Conservation (phyloP, 768 basidiomycete species). For the Naganishia friedmannii region DNA sequence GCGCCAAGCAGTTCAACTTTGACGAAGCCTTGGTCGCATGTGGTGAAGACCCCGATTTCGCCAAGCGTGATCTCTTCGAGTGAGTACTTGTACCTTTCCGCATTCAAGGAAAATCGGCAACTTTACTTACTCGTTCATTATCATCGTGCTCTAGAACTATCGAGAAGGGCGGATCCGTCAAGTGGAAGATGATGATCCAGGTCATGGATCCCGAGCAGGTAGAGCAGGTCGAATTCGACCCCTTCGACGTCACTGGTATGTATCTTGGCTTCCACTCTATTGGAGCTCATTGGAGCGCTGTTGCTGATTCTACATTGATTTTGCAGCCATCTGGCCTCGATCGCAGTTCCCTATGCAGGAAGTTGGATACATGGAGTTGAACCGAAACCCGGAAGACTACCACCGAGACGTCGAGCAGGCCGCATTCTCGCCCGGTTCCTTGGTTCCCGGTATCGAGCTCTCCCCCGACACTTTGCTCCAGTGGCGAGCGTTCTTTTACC, state of each 20-base stretch:
- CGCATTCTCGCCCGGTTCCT: slow-evolving; percentile 44
- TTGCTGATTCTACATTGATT: not conserved
- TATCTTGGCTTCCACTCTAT: slow-evolving; percentile 20
- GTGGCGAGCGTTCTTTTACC: slow-evolving; percentile 49
- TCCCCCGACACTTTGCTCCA: slow-evolving; percentile 47
- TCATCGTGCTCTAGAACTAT: slow-evolving; percentile 31
- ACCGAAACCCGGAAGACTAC: slow-evolving; percentile 47
- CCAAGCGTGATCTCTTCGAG: slow-evolving; percentile 49
- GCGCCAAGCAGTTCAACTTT: slow-evolving; percentile 40
- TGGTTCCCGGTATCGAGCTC: slow-evolving; percentile 49
- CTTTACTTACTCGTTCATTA: not conserved
- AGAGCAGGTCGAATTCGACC: slow-evolving; percentile 38
- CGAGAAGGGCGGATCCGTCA: slow-evolving; percentile 40
- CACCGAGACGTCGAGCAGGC: slow-evolving; percentile 50
- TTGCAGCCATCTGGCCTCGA: slow-evolving; percentile 33
- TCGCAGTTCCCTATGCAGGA: slow-evolving; percentile 44
- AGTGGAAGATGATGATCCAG: slow-evolving; percentile 47
- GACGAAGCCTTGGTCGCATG: slow-evolving; percentile 39
- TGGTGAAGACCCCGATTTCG: slow-evolving; percentile 48
- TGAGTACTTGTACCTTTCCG: not conserved
- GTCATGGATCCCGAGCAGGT: slow-evolving; percentile 49
- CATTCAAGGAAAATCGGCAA: not conserved
- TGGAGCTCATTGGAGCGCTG: not conserved
- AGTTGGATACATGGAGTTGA: slow-evolving; percentile 41
- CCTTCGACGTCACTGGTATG: slow-evolving; percentile 49